Conservation (phyloP, 352 stramenopile species). For the Discostella stelligera region DNA sequence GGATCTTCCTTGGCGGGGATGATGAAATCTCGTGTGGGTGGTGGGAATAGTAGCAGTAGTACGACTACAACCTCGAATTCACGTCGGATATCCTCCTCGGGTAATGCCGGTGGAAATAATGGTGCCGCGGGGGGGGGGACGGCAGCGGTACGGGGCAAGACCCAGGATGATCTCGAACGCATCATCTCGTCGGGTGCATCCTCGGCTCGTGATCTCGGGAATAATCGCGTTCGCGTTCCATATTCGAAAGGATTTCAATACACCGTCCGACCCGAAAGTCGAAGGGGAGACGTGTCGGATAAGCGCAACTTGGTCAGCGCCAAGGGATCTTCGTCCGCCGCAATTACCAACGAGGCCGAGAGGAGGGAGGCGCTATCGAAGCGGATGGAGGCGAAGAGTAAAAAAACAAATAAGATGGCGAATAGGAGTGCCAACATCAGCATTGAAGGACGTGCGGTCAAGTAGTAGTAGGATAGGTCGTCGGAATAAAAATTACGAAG, state of each 20-base stretch:
- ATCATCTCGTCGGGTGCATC: conserved; percentile 42
- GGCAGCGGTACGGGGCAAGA: conserved; percentile 12
- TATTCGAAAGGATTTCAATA: conserved; percentile 82
- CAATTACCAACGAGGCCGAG: conserved; percentile 1
- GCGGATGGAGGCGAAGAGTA: conserved; percentile 74
- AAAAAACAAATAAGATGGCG: conserved; percentile 68
- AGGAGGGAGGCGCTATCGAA: conserved; percentile 67
- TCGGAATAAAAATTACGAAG: background rate
- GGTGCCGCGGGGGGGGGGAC: background rate
- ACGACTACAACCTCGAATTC: background rate
- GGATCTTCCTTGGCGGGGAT: conserved; percentile 28
- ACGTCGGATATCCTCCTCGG: conserved; percentile 7
- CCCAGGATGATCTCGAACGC: conserved; percentile 39
- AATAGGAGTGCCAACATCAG: conserved; percentile 79
- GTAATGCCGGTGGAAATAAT: too few relatives aligned
- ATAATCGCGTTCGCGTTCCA: conserved; percentile 77
- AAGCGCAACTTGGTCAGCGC: conserved; percentile 55
- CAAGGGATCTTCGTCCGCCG: conserved; percentile 16
- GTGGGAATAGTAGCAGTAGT: too few relatives aligned
- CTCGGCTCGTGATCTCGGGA: conserved; percentile 30
- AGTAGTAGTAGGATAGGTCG: conserved; percentile 28
- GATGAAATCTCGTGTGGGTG: background rate
- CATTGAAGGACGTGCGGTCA: conserved; percentile 74
- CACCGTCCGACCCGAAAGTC: conserved; percentile 63
- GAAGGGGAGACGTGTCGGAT: conserved; percentile 47